These are phyloP conservation scores for Cladosporium sp. DNA, from an alignment of 2,329 filamentous ascomycete species.

Conservation along the genomic window DNA sequence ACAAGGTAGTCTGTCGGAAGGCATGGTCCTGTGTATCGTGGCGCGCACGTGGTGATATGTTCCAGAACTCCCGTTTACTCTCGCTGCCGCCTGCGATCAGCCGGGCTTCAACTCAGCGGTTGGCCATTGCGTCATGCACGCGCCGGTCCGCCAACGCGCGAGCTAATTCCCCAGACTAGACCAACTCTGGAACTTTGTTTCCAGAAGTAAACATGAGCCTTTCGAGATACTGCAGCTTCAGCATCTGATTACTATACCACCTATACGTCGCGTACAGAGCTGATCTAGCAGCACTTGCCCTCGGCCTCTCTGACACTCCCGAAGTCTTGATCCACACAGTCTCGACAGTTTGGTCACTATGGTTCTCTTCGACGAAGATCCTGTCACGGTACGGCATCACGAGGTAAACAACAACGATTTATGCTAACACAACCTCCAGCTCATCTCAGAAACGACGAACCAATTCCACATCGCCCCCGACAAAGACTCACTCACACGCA, in stretches of 20 bases:
- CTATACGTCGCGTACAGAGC: no score
- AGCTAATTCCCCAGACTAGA: no score
- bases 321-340: no score
- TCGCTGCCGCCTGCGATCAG: constrained; percentile 9
- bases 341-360: constrained; percentile 30
- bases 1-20: constrained; percentile 12
- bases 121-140: no score
- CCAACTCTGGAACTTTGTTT: no score
- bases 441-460: constrained; percentile 83
- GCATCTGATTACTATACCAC: no score
- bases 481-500: constrained; percentile 60
- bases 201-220: no score
- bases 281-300: no score
- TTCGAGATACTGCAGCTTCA: no score
- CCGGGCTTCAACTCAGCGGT: not conserved
- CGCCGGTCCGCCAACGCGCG: no score
- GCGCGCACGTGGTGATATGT: not conserved
- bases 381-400: constrained; percentile 61
- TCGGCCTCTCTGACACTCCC: no score
- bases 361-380: constrained; percentile 94
- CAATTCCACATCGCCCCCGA: constrained; percentile 95
- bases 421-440: constrained; percentile 27
- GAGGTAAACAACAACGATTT: not conserved
- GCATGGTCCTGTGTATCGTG: constrained; percentile 13
- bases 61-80: not conserved